Evolutionary conservation across 2,329 filamentous ascomycete species (phyloP).

Genomic region (Epichloe sp.): DNA sequence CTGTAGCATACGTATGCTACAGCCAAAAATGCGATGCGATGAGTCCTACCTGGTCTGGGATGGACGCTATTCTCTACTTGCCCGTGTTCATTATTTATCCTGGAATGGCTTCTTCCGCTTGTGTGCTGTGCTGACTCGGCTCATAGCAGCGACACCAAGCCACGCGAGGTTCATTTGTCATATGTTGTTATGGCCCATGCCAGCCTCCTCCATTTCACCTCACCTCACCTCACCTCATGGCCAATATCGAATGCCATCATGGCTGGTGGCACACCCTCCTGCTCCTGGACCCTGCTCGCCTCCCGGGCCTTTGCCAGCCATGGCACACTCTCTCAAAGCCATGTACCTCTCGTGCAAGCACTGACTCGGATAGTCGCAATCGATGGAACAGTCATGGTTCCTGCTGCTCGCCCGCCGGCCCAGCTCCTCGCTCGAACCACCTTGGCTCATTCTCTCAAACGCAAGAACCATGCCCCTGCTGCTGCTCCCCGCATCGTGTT

Average conservation of each 20-base stretch:
- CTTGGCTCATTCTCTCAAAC: no score
- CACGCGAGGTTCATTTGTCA: no score
- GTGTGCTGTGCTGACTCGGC: neutral
- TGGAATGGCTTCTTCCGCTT: neutral
- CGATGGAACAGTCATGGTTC: constrained; percentile 9
- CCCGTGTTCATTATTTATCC: no score
- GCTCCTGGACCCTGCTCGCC: neutral
- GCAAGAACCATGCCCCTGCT: neutral
- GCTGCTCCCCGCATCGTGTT: neutral
- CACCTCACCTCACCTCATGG: no score
- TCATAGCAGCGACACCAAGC: no score
- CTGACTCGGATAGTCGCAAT: constrained; percentile 14
- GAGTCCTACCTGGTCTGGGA: neutral
- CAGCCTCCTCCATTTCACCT: no score
- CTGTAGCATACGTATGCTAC: neutral
- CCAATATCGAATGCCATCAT: no score
- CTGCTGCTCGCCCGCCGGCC: neutral
- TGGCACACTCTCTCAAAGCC: neutral
- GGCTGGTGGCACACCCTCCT: no score
- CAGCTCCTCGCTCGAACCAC: no score
- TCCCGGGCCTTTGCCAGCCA: neutral
- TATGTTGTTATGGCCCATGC: no score
- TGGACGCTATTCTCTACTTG: no score
- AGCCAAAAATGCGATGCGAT: neutral
- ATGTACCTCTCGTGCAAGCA: constrained; percentile 8